Evolutionary conservation across 78 protist species (phyloP).

Genomic region (Dictyostelium citrinum): DNA sequence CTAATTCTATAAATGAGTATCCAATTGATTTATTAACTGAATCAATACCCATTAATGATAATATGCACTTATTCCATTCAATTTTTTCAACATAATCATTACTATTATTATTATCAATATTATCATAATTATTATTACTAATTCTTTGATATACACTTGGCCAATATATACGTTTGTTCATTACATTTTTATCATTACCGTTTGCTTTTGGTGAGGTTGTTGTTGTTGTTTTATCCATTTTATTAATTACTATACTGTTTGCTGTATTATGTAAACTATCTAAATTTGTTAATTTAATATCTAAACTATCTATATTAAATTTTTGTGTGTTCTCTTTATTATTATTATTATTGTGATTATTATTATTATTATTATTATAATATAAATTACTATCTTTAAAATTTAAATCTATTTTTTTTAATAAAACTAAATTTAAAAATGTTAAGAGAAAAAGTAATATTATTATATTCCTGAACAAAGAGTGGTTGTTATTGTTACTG

Average conservation of each 20-base stretch:
- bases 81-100: neutral
- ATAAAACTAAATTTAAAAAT: neutral
- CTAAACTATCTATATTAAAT: neutral
- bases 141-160: neutral
- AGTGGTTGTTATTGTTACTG: neutral
- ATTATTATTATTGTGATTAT: neutral
- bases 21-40: neutral
- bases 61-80: conserved; percentile 39
- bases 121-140: neutral
- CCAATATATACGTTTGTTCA: neutral
- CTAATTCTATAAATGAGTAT: conserved; percentile 6
- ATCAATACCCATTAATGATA: neutral
- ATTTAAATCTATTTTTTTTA: conserved; percentile 17
- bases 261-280: neutral
- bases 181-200: neutral
- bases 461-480: neutral
- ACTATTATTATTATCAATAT: neutral
- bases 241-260: neutral
- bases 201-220: neutral
- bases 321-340: neutral
- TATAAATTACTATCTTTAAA: neutral
- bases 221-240: neutral
- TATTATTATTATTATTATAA: neutral
- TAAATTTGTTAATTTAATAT: neutral
- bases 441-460: neutral